phyloP scores from a whole-genome alignment of 2,329 filamentous ascomycete genomes.

The Chrysoporthe cubensis region DNA sequence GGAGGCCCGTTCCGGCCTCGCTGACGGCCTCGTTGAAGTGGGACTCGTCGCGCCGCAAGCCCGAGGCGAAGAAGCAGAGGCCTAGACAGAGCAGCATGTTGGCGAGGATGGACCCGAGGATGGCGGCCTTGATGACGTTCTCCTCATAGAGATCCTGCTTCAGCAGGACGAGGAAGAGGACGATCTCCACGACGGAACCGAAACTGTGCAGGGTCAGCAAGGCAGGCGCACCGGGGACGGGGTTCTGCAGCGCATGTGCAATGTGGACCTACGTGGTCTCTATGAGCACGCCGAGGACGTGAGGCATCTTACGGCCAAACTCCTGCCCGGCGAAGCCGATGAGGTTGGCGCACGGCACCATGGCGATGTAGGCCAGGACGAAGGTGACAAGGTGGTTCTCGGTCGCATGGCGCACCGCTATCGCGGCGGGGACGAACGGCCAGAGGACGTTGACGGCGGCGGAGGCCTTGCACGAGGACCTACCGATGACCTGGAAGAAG shows the following conservation, averaged over 20 bases:
- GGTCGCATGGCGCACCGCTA: conserved; percentile 58
- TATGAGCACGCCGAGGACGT: conserved; percentile 67
- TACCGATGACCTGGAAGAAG: conserved; percentile 67
- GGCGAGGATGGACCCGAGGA: conserved; percentile 80
- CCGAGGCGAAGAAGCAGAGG: conserved; percentile 78
- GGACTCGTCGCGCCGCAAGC: conserved; percentile 68
- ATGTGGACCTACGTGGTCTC: conserved; percentile 51
- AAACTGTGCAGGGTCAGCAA: conserved; percentile 43
- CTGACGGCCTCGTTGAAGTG: conserved; percentile 75
- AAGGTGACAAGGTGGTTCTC: conserved; percentile 66
- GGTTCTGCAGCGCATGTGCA: too few species aligned
- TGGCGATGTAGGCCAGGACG: conserved; percentile 73
- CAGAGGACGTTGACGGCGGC: conserved; percentile 71
- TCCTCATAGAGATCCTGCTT: conserved; percentile 49
- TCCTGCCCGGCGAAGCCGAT: conserved; percentile 76
- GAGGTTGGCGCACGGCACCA: conserved; percentile 76
- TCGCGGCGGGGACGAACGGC: conserved; percentile 74
- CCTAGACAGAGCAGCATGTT: conserved; percentile 82
- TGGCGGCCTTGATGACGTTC: conserved; percentile 80
- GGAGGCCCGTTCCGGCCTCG: conserved; percentile 76
- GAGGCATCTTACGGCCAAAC: conserved; percentile 74
- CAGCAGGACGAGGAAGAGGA: conserved; percentile 80
- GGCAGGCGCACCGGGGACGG: not conserved
- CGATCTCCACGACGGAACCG: conserved; percentile 78
- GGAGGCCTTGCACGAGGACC: conserved; percentile 66